Base-by-base conservation (phyloP, 192 early-diverging fungal species). In the Coemansia sp. region DNA sequence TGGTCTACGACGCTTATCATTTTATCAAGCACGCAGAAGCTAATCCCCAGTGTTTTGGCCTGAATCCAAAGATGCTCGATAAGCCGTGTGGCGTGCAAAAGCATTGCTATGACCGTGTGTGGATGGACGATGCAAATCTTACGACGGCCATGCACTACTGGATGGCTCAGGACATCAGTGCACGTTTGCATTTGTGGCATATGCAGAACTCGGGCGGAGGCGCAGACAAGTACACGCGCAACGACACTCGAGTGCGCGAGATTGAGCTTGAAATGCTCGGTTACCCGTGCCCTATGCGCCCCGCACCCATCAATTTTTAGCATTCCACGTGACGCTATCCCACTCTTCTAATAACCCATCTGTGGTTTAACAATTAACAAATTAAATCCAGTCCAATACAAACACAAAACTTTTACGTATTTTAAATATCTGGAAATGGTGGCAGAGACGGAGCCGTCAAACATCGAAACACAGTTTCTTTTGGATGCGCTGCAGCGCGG, bases 401-500 rank as follows among this genome's bases (percentile, higher is more conserved):
- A 34, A 8, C 31, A 34, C 7, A 6, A 28, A 28, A 8, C 31
- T 34, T 34, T 34, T 34, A 34, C 31, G 8, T 8, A 46, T n/a
- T 17, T 46, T 46, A 21, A 49, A 48, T 31, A 14, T 48, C 24
- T 48, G 14, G 7, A 48, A 18, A 76, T 83, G 81, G 81, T 67
- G 36, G 70, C 56, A 0, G 76, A 79, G 28, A 62, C 74, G 10
- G 82, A 83, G 37, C 77, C 85, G 47, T 90, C 90, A 42, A 88
- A 67, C 31, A 92, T 92, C 56, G 91, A 97, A 65, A 81, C 82
- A 31, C 81, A 79, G 24, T 97, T 95, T 72, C 69, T 95, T 11
- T 60, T 92, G 4, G 56, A 84, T 14, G 87, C 93, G 31, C 82
- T 95, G 24, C 58, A 58, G 36, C 78, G 90, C 38, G 87, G 90